Conservation (phyloP, 306 rosid species). For the Cucumis cinereus region DNA sequence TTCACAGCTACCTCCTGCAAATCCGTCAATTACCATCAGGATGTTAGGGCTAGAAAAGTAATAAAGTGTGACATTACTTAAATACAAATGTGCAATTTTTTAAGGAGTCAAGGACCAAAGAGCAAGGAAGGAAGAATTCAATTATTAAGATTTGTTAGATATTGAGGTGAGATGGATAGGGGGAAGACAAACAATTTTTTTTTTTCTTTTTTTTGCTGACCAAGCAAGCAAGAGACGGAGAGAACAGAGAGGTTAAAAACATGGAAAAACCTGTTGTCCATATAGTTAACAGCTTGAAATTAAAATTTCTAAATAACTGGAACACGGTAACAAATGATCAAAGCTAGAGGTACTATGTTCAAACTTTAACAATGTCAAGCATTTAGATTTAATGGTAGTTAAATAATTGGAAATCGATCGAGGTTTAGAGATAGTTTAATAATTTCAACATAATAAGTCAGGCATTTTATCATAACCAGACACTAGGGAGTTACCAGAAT, state of each 20-base stretch:
- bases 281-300: not conserved
- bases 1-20: constrained; percentile 98
- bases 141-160: not conserved
- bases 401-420: not conserved
- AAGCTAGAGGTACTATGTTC: not conserved
- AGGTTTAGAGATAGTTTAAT: not conserved
- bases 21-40: constrained; percentile 25
- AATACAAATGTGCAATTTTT: not conserved
- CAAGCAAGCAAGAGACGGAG: not conserved
- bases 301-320: not conserved
- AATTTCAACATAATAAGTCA: not conserved
- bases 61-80: not conserved
- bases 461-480: not conserved
- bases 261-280: not conserved
- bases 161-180: no score
- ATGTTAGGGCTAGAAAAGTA: constrained; percentile 1
- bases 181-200: not conserved
- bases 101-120: not conserved
- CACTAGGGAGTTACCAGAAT: not conserved
- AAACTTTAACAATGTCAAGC: not conserved
- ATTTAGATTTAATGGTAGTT: not conserved
- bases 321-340: not conserved
- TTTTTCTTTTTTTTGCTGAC: not conserved
- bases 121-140: not conserved
- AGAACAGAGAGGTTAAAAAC: not conserved